These are phyloP conservation scores for Dactylis glomerata DNA, from an alignment of 176 grass and related monocot species.

Conservation along the genomic window DNA sequence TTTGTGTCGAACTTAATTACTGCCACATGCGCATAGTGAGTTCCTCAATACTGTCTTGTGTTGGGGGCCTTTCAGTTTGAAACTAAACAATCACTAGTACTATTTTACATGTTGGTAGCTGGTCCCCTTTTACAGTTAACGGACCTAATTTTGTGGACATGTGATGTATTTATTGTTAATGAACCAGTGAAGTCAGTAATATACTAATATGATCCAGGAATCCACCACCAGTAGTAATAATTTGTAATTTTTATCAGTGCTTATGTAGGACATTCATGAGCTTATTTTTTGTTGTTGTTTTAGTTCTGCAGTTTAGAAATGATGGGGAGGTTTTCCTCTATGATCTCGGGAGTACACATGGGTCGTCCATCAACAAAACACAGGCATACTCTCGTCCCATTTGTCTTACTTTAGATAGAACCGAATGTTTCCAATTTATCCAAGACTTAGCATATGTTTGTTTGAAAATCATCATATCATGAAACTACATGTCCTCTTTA, in stretches of 20 bases:
- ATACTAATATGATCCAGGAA: slow-evolving; percentile 7
- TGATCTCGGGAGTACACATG: slow-evolving; percentile 95
- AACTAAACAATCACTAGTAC: background rate
- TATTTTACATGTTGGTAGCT: background rate
- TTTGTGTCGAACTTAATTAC: background rate
- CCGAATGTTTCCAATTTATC: background rate
- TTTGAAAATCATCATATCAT: background rate
- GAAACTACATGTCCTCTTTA: background rate
- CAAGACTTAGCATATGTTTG: background rate
- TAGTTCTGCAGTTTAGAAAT: slow-evolving; percentile 94
- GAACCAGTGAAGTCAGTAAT: background rate
- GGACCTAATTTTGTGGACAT: background rate
- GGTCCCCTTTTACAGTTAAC: background rate
- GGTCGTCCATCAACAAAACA: slow-evolving; percentile 87
- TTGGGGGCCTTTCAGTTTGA: background rate
- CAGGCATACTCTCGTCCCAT: slow-evolving; percentile 45
- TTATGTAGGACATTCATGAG: slow-evolving; percentile 16
- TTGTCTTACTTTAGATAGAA: background rate
- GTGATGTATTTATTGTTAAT: background rate
- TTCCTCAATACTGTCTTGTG: background rate
- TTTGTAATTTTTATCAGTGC: slow-evolving; percentile 10
- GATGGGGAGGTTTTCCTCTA: slow-evolving; percentile 71
- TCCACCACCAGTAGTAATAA: background rate
- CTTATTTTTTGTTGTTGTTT: slow-evolving; percentile 22
- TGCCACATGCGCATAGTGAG: background rate